These are phyloP conservation scores for Dactylellina leptospora DNA, from an alignment of 2,329 filamentous ascomycete genomes.

Conservation along the genomic window DNA sequence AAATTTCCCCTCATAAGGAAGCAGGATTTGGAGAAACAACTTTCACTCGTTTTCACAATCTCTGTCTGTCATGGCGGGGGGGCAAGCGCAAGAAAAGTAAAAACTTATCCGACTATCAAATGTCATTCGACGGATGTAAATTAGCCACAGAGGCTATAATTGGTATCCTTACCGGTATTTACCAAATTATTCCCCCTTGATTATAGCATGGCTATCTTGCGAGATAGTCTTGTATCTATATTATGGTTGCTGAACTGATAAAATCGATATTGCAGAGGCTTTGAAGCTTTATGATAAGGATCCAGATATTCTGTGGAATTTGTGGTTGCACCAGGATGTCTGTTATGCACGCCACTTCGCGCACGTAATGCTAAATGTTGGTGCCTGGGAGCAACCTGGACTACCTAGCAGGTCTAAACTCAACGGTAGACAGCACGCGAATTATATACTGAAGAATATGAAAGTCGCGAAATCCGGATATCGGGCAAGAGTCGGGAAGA, in stretches of 20 bases:
- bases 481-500: neutral
- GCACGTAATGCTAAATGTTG: neutral
- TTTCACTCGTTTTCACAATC: neutral
- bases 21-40: neutral
- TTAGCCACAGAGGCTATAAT: neutral
- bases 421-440: neutral
- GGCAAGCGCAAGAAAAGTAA: neutral
- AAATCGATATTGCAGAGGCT: neutral
- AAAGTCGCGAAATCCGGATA: slow-evolving; percentile 1
- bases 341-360: neutral
- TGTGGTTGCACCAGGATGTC: neutral
- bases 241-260: neutral
- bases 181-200: neutral
- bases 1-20: neutral
- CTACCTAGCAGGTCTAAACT: neutral
- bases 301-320: neutral
- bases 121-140: neutral
- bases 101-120: neutral
- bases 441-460: neutral
- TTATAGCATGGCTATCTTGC: neutral
- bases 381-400: neutral
- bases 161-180: neutral
- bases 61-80: neutral
- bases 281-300: neutral
- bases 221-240: too few relatives aligned